Base-by-base conservation (phyloP, 495 filamentous ascomycete species). In the Astrothelium macrocarpum region DNA sequence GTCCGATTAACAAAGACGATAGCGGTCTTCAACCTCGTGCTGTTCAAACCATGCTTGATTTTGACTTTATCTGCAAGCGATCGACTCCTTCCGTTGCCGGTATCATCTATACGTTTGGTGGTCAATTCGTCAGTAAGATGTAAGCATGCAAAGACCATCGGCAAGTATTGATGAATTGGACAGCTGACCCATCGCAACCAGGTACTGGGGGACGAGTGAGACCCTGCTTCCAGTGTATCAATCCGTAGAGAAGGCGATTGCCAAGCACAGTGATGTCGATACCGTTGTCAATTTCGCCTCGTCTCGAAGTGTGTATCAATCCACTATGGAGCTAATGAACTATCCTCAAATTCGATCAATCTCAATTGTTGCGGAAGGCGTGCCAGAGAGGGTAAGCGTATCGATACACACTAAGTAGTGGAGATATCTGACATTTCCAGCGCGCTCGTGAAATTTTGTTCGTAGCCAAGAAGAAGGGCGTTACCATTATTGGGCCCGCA, bases 81-180 rank as follows among this genome's bases (percentile, higher is more conserved):
- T 82, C 82, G 74, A 95, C 91, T 18, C 94, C 94, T 64, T 97
- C 94, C 66, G 94, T 98, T 59, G 94, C 94, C 68, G 94, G 91
- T 78, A 98, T 98, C 79, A 97, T 98, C 81, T 98, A 98, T 83
- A 97, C 94, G 70, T 98, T 98, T 75, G 94, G 94, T 78, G 94
- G 94, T 62, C 94, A 98, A 76, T 98, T 97, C 86, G 95, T 98
- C 70, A 96, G 91, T 84, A 98, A 98, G 87, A 98, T 98, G 94
- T 87, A 75, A 64, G 80, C 71, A 23, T 49, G 43, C 59, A 39
- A 28, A 23, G 61, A 39, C 23, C 18, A 20, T 31, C 26, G 18
- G 28, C 28, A 26, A 2, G 9, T 29, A 20, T n/a, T 29, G 23
- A 1, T 3, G 2, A 56, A 26, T 2, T 28, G 25, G 4, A 9